phyloP scores from a whole-genome alignment of 148 eudicot species.

The Amaranthus cruentus region DNA sequence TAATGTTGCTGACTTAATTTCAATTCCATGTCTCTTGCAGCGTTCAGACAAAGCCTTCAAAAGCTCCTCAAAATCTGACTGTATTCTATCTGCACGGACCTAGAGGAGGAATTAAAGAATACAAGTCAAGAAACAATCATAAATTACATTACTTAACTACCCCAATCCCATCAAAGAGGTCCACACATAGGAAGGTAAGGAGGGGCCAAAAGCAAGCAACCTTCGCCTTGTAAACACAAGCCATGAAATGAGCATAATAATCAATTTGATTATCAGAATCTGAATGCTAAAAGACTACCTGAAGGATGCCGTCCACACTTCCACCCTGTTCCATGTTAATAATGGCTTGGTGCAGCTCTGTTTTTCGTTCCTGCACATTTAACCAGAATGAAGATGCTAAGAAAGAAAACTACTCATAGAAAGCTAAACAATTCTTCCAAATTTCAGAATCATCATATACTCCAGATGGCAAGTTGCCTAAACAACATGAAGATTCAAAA shows the following conservation, averaged over 20 bases:
- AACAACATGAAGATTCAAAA: neutral
- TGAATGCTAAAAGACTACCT: conserved; percentile 45
- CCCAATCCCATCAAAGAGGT: too few species aligned
- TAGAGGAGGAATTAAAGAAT: conserved; percentile 20
- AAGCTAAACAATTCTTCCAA: neutral
- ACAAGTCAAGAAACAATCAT: neutral
- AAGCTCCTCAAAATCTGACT: conserved; percentile 91
- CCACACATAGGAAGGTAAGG: too few species aligned
- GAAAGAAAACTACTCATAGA: neutral
- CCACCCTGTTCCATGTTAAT: conserved; percentile 97
- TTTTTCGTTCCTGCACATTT: conserved; percentile 64
- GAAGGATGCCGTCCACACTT: conserved; percentile 98
- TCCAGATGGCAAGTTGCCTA: neutral
- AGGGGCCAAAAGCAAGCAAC: too few species aligned
- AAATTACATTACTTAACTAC: too few species aligned
- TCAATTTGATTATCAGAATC: conserved; percentile 8
- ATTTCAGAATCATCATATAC: neutral
- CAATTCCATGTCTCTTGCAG: conserved; percentile 72
- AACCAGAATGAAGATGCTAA: conserved; percentile 8
- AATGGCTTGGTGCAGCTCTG: conserved; percentile 86
- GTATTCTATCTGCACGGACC: conserved; percentile 98
- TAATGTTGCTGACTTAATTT: conserved; percentile 70
- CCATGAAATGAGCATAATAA: neutral
- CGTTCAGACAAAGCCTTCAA: conserved; percentile 82
- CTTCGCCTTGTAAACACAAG: too few species aligned